phyloP scores from a whole-genome alignment of 176 grass and related monocot species.

The Eleusine coracana region DNA sequence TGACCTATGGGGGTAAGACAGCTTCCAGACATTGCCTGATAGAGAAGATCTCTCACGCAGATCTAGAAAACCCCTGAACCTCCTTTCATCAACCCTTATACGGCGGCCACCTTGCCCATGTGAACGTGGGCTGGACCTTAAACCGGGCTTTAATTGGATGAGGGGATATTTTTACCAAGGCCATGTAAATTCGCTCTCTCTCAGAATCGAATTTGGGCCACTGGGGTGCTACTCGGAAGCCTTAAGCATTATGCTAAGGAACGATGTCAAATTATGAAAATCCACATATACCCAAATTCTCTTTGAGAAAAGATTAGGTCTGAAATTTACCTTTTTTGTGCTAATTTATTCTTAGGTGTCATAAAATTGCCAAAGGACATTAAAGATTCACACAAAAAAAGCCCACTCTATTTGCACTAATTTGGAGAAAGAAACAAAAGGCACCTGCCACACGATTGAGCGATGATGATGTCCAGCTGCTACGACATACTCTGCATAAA shows the following conservation, averaged over 20 bases:
- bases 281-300: neutral
- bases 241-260: neutral
- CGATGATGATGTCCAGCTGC: conserved; percentile 88
- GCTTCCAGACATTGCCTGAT: too few species aligned
- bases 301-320: neutral
- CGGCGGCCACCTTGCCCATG: too few species aligned
- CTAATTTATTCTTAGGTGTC: neutral
- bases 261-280: neutral
- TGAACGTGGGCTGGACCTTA: too few species aligned
- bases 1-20: too few species aligned
- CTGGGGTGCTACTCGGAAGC: too few species aligned
- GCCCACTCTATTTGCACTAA: neutral
- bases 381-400: neutral
- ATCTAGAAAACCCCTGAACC: too few species aligned
- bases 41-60: too few species aligned
- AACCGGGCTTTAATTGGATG: too few species aligned
- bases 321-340: neutral
- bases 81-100: too few species aligned
- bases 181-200: too few species aligned
- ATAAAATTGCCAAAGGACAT: neutral
- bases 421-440: conserved; percentile 6
- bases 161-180: too few species aligned
- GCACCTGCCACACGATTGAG: conserved; percentile 97
- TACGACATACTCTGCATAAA: conserved; percentile 95
- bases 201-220: too few species aligned